Evolutionary conservation across 2,329 filamentous ascomycete genomes (phyloP).

Genomic region (Aspergillus pseudoglaucus): DNA sequence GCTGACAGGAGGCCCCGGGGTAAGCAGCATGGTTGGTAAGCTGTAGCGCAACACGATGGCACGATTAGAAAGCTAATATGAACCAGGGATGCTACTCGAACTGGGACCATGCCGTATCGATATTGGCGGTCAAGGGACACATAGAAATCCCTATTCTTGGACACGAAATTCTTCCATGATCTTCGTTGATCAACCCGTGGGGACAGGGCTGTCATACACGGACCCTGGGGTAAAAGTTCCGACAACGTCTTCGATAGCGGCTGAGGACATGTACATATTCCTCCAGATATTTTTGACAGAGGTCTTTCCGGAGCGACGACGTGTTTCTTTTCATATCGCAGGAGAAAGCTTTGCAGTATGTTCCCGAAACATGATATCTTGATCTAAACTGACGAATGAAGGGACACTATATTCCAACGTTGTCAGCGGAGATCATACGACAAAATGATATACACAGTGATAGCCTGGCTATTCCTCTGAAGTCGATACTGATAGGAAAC

Average conservation of each 20-base stretch:
- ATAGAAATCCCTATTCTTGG: slow-evolving; percentile 16
- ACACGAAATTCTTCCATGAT: slow-evolving; percentile 18
- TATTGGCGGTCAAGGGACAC: slow-evolving; percentile 16
- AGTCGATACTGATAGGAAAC: slow-evolving; percentile 44
- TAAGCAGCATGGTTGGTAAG: slow-evolving; percentile 13
- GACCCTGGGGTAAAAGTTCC: slow-evolving; percentile 14
- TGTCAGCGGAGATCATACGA: slow-evolving; percentile 39
- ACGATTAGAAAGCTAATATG: not conserved
- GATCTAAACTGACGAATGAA: slow-evolving; percentile 5
- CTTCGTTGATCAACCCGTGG: slow-evolving; percentile 22
- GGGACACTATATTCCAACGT: slow-evolving; percentile 45
- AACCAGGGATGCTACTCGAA: slow-evolving; percentile 9
- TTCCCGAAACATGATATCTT: slow-evolving; percentile 2
- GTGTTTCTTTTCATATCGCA: slow-evolving; percentile 40
- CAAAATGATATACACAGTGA: slow-evolving; percentile 40
- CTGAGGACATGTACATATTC: slow-evolving; percentile 46
- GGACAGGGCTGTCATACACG: slow-evolving; percentile 21
- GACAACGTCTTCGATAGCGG: slow-evolving; percentile 37
- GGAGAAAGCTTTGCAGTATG: slow-evolving; percentile 45
- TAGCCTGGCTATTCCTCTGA: slow-evolving; percentile 36
- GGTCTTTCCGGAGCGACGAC: slow-evolving; percentile 38
- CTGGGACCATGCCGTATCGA: slow-evolving; percentile 12
- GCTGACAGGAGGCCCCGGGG: slow-evolving; percentile 18
- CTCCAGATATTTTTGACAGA: slow-evolving; percentile 43
- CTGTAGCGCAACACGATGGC: not conserved